phyloP scores from a whole-genome alignment of 75 land plant species.

The Chamaecyparis obtusa region DNA sequence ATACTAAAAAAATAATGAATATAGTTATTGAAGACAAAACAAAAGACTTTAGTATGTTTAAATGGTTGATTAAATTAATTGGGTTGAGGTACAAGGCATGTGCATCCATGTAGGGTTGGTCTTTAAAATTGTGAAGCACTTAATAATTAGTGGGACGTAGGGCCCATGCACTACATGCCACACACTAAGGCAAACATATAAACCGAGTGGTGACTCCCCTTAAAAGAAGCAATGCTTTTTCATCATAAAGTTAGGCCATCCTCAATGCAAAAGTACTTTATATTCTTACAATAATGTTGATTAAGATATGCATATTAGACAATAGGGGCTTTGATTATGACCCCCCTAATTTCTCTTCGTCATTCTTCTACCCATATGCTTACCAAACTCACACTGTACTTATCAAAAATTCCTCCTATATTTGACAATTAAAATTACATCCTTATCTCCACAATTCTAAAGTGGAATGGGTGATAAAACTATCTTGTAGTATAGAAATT shows the following conservation, averaged over 20 bases:
- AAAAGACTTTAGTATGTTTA: neutral
- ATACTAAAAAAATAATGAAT: too few relatives aligned
- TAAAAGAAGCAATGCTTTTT: conserved; percentile 8
- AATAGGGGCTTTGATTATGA: neutral
- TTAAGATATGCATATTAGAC: conserved; percentile 4
- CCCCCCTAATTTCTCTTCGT: neutral
- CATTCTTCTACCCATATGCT: neutral
- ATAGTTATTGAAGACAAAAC: neutral
- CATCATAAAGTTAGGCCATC: neutral
- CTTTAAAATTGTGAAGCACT: conserved; percentile 5
- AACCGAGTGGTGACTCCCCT: neutral
- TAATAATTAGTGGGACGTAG: neutral
- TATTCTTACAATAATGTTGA: neutral
- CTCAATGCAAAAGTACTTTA: neutral
- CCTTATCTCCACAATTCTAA: neutral
- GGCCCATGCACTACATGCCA: neutral
- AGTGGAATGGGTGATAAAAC: neutral
- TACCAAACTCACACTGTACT: neutral
- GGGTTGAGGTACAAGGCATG: neutral
- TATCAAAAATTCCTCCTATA: neutral
- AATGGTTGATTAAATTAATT: neutral
- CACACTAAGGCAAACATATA: neutral
- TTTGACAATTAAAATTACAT: neutral
- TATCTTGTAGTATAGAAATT: neutral
- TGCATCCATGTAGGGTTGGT: conserved; percentile 1